phyloP scores from a whole-genome alignment of 495 filamentous ascomycete genomes.

The Lasiosphaeris hirsuta region DNA sequence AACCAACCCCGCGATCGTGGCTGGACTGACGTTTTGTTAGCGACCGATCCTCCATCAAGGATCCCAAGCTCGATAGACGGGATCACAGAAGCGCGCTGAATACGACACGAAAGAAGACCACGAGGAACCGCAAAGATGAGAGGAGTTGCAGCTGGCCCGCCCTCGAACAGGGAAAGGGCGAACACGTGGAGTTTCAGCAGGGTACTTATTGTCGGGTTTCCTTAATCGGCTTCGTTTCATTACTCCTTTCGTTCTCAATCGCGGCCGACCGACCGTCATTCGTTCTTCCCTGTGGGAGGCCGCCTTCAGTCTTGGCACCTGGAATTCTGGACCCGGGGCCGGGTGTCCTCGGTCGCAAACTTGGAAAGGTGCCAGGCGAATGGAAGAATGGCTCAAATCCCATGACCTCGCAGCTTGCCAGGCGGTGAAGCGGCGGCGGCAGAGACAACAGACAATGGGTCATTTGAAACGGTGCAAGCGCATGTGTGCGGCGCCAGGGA shows the following conservation, averaged over 20 bases:
- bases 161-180: constrained; percentile 17
- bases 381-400: not conserved
- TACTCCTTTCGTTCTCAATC: constrained; percentile 6
- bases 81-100: not conserved
- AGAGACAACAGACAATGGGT: not conserved
- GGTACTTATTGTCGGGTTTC: constrained; percentile 18
- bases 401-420: not conserved
- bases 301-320: too few species aligned
- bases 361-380: too few species aligned
- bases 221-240: constrained; percentile 10
- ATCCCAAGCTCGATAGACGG: not conserved
- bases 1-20: constrained; percentile 6
- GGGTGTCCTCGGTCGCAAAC: too few species aligned
- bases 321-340: too few species aligned
- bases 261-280: not conserved
- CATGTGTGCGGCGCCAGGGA: not conserved
- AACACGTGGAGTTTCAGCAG: constrained; percentile 38
- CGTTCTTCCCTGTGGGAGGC: too few species aligned
- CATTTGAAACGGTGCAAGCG: not conserved
- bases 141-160: constrained; percentile 33
- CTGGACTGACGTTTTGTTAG: constrained; percentile 7
- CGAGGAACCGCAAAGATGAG: constrained; percentile 23
- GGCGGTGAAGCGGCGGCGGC: constrained; percentile 2
- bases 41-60: not conserved
- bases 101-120: not conserved